Evolutionary conservation across 768 basidiomycete species (phyloP).

Genomic region (Boletellus ananiceps): DNA sequence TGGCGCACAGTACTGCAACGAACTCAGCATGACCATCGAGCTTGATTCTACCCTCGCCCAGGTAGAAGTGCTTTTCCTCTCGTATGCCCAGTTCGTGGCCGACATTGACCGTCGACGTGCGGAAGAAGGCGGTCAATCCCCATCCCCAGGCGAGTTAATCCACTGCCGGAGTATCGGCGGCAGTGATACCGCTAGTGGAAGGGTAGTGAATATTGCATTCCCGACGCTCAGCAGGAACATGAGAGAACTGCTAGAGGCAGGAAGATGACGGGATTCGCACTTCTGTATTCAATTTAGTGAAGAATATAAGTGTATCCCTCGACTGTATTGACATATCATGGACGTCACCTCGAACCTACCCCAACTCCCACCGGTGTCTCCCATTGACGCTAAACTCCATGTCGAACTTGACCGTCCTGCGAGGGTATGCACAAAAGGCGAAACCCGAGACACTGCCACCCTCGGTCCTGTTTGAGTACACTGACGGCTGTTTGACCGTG

Average conservation of each 20-base stretch:
- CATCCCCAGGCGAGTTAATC: slow-evolving; percentile 28
- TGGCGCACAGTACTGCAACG: slow-evolving; percentile 73
- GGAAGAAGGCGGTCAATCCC: slow-evolving; percentile 38
- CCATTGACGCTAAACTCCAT: slow-evolving; percentile 10
- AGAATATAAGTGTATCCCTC: slow-evolving; percentile 1
- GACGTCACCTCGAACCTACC: background rate
- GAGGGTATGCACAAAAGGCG: slow-evolving; percentile 51
- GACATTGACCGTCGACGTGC: slow-evolving; percentile 81
- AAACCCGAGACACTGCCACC: slow-evolving; percentile 52
- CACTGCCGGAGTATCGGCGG: slow-evolving; percentile 27
- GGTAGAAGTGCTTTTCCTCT: slow-evolving; percentile 94
- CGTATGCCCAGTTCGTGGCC: slow-evolving; percentile 82
- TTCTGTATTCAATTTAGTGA: slow-evolving; percentile 1
- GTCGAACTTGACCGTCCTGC: slow-evolving; percentile 51
- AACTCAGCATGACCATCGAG: slow-evolving; percentile 94
- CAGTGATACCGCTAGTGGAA: slow-evolving; percentile 6
- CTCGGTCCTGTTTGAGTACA: slow-evolving; percentile 56
- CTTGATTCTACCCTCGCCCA: slow-evolving; percentile 93
- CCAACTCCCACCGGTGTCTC: background rate
- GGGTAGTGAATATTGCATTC: slow-evolving; percentile 33
- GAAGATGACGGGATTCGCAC: slow-evolving; percentile 25
- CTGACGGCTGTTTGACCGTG: slow-evolving; percentile 53
- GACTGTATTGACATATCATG: slow-evolving; percentile 16
- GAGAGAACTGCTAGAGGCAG: slow-evolving; percentile 52
- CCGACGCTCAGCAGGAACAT: slow-evolving; percentile 59